Base-by-base conservation (phyloP, 2,329 filamentous ascomycete genomes). In the Fusarium abutilonis region DNA sequence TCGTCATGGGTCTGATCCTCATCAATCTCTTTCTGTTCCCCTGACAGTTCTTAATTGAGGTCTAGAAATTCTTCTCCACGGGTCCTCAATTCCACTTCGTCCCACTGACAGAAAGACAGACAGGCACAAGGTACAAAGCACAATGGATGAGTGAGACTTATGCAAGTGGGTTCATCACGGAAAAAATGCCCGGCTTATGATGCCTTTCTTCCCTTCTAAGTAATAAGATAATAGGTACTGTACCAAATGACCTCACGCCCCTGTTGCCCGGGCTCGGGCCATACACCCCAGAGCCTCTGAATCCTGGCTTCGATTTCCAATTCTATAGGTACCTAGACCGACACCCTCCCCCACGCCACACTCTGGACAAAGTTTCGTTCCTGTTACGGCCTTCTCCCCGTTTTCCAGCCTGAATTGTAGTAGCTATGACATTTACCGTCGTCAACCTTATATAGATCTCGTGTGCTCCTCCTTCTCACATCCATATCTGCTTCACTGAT, bases 371-470 rank as follows among this genome's bases (percentile, higher is more conserved):
- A 53, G 47, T 35, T 59, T 56, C 29, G 48, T 56, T 46, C 52
- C 52, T 61, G 45, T 43, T 54, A 62, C 69, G 69, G 69, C 61
- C 46, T 71, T 71, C 69, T 71, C 64, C 66, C 69, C 69, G 69
- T 67, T 43, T 53, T 40, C 50, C 55, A 60, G 66, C 60, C 68
- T 69, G 68, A 63, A 70, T 58, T 60, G 35, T 47, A 44, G 47
- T 48, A 60, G 43, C 56, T 52, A 57, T 66, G 63, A 61, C 60
- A 66, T 70, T 56, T 55, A 52, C 60, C 57, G 62, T 62, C 56
- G 56, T 69, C 50, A 62, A 56, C 57, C 65, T 69, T 71, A 71
- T 71, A 71, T 70, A 71, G 63, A 57, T 63, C 56, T 57, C 55
- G 45, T 44, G 43, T 41, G 35, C 57, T 52, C 56, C 45, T 58